These are phyloP conservation scores for Sarcodon aspratus DNA, from an alignment of 768 basidiomycete genomes.

Conservation along the genomic window DNA sequence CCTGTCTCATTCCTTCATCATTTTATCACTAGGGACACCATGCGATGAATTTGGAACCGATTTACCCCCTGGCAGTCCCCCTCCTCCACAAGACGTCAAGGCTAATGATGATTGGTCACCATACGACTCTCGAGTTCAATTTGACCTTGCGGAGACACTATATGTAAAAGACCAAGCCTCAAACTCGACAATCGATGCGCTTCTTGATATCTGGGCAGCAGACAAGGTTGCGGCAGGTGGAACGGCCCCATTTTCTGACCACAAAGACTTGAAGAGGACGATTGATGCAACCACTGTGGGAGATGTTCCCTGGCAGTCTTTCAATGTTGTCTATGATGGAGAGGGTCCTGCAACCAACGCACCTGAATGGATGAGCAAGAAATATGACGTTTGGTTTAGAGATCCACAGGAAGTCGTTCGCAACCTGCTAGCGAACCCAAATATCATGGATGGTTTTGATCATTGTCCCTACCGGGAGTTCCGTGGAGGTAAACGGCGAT, in stretches of 20 bases:
- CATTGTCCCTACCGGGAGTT: conserved; percentile 10
- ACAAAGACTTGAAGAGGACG: conserved; percentile 17
- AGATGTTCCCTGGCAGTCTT: conserved; percentile 24
- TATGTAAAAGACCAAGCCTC: conserved; percentile 5
- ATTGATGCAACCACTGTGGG: conserved; percentile 26
- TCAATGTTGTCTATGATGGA: conserved; percentile 17
- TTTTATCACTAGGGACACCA: conserved; percentile 3
- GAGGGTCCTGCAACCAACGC: conserved; percentile 1
- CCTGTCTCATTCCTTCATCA: no score
- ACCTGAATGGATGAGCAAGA: conserved; percentile 16
- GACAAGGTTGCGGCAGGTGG: conserved; percentile 2
- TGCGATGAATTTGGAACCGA: conserved; percentile 1
- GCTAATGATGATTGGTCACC: conserved; percentile 6
- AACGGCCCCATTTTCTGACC: conserved; percentile 14
- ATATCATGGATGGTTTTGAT: conserved; percentile 13
- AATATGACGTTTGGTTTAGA: conserved; percentile 14
- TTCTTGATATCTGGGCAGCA: conserved; percentile 13
- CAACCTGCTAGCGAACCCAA: conserved; percentile 16
- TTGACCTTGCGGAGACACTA: conserved; percentile 10
- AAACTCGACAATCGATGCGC: conserved; percentile 5
- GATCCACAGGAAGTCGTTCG: conserved; percentile 9
- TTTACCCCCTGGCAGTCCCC: neutral
- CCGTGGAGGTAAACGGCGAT: conserved; percentile 4
- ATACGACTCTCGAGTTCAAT: conserved; percentile 4
- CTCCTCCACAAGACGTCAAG: neutral